A percentile compares a stretch with the other conserved stretches of the same genome.
Evolutionary conservation across 208 protist species (phyloP).

Genomic region (Acanthamoeba rhysodes): DNA sequence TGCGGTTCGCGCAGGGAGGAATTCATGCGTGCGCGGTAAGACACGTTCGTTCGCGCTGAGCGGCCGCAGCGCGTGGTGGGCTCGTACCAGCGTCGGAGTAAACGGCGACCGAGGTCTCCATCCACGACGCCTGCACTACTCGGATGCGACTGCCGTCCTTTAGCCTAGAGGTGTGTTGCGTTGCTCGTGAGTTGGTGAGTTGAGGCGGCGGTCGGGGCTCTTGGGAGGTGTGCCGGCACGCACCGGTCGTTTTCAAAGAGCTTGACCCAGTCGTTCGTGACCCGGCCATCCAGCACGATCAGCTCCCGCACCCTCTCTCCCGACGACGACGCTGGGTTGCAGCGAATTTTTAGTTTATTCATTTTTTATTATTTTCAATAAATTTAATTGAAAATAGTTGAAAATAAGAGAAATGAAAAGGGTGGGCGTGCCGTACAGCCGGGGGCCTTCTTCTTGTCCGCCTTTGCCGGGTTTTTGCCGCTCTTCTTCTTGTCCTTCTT

Average conservation of each 20-base stretch:
- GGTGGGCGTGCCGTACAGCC: not conserved
- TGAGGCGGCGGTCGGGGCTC: too few species aligned
- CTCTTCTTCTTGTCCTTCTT: not conserved
- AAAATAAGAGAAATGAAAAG: not conserved
- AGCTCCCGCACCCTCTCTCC: not conserved
- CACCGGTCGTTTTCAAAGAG: constrained; percentile 47
- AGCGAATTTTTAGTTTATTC: too few species aligned
- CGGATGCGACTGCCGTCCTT: constrained; percentile 58
- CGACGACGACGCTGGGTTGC: too few species aligned
- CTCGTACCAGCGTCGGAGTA: not conserved
- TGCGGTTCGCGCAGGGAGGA: not conserved
- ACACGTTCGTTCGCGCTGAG: too few species aligned
- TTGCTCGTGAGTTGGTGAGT: too few species aligned
- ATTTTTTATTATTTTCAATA: too few species aligned
- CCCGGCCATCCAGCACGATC: constrained; percentile 24
- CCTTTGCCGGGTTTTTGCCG: not conserved
- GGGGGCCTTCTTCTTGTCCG: not conserved
- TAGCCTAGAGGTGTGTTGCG: not conserved
- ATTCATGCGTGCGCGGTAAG: not conserved
- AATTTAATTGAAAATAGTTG: not conserved
- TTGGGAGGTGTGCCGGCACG: not conserved
- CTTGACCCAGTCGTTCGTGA: constrained; percentile 40
- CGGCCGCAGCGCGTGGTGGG: too few species aligned
- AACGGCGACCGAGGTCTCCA: constrained; percentile 1
- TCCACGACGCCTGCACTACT: constrained; percentile 63